A percentile compares a stretch with the other conserved stretches of the same genome.
These are phyloP conservation scores for Candolleomyces eurysporus DNA, from an alignment of 768 basidiomycete species.

Conservation along the genomic window DNA sequence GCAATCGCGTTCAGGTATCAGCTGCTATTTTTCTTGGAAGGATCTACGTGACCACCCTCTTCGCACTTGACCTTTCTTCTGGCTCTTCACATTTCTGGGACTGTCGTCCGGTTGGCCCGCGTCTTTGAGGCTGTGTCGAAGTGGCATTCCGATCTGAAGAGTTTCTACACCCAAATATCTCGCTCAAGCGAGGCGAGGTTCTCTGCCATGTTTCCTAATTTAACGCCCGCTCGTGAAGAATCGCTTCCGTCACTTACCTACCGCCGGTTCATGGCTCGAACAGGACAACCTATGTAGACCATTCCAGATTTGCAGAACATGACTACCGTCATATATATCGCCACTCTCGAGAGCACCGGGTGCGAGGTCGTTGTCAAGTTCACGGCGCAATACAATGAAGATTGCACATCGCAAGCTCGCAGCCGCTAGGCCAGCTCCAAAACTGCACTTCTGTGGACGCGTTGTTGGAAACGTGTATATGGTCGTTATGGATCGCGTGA, in stretches of 20 bases:
- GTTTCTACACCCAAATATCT: not conserved
- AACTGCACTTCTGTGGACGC: not conserved
- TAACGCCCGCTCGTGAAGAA: slow-evolving; percentile 9
- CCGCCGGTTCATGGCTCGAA: slow-evolving; percentile 10
- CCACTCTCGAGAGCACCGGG: slow-evolving; percentile 17
- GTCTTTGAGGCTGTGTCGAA: not conserved
- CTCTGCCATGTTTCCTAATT: slow-evolving; percentile 10
- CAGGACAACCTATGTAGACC: slow-evolving; percentile 12
- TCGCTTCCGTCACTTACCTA: slow-evolving; percentile 14
- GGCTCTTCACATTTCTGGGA: not conserved
- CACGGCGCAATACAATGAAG: not conserved
- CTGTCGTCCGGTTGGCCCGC: not conserved
- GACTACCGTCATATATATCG: slow-evolving; percentile 16
- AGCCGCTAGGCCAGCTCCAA: not conserved
- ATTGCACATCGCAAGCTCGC: not conserved
- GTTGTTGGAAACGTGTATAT: not conserved
- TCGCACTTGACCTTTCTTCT: not conserved
- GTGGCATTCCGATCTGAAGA: not conserved
- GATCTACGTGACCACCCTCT: not conserved
- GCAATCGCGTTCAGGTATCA: not conserved
- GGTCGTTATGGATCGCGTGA: not conserved
- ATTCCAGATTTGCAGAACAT: slow-evolving; percentile 14
- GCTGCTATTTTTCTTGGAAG: not conserved
- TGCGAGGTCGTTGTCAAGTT: not conserved
- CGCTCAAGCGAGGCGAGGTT: not conserved